These are phyloP conservation scores for Schizosaccharomyces pombe DNA, from an alignment of 805 yeast genomes.

Conservation along the genomic window DNA sequence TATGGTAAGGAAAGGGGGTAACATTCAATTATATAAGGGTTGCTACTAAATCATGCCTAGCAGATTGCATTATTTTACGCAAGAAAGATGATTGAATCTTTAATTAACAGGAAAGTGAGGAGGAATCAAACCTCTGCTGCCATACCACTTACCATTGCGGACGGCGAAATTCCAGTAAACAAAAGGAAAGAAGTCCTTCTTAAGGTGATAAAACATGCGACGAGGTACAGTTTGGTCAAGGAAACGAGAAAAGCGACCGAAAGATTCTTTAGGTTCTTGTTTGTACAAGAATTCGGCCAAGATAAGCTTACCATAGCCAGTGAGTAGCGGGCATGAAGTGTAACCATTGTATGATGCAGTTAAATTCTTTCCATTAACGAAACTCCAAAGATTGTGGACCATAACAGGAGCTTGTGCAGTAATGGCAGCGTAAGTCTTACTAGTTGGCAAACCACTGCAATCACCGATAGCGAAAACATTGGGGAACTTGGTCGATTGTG, in stretches of 20 bases:
- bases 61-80: too few species aligned
- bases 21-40: too few species aligned
- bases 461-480: constrained; percentile 4
- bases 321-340: constrained; percentile 4
- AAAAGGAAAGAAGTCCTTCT: constrained; percentile 5
- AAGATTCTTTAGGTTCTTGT: not conserved
- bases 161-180: not conserved
- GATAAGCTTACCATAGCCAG: constrained; percentile 2
- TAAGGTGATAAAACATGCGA: not conserved
- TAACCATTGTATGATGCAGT: constrained; percentile 3
- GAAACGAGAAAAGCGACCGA: not conserved
- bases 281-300: constrained; percentile 5
- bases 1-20: too few species aligned
- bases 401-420: constrained; percentile 3
- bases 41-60: too few species aligned
- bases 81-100: not conserved
- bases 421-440: constrained; percentile 4
- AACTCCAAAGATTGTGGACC: constrained; percentile 1
- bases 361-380: not conserved
- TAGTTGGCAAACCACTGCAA: constrained; percentile 2
- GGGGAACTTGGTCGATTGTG: constrained; percentile 2
- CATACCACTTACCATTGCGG: constrained; percentile 4
- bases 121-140: not conserved
- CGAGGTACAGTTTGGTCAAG: constrained; percentile 3
- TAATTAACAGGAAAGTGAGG: constrained; percentile 1